Percentiles rank a stretch among this genome's conserved stretches.
phyloP scores from a whole-genome alignment of 1,284 basidiomycete genomes.

The Singerocomus rubriflavus region DNA sequence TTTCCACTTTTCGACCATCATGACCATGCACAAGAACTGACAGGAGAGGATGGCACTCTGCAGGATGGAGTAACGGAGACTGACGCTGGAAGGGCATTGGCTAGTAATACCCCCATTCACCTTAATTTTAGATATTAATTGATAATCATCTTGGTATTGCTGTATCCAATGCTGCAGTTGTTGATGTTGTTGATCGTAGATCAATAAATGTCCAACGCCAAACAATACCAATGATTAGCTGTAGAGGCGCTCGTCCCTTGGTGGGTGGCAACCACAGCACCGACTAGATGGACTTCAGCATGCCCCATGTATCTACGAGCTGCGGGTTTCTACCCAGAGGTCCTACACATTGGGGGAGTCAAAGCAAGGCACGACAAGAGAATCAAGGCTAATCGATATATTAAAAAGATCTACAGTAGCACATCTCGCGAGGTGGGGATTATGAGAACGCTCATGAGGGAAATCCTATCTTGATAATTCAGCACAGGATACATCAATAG shows the following conservation, averaged over 20 bases:
- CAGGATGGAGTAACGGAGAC: neutral
- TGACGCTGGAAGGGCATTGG: neutral
- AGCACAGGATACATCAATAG: neutral
- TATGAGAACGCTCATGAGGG: neutral
- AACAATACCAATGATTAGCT: conserved; percentile 2
- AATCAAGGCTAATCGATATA: neutral
- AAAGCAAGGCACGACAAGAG: neutral
- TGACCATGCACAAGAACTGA: too few species aligned
- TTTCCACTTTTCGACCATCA: neutral
- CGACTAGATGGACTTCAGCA: neutral
- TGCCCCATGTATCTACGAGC: neutral
- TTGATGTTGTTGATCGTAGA: conserved; percentile 6
- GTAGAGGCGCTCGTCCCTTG: conserved; percentile 2
- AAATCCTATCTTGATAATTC: conserved; percentile 1
- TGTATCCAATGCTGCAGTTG: neutral
- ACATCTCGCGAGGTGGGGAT: neutral
- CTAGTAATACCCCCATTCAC: neutral
- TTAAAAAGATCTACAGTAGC: conserved; percentile 4
- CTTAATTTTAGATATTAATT: neutral
- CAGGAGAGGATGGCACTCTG: too few species aligned
- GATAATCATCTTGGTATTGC: neutral
- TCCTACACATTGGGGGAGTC: neutral
- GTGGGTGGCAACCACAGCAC: neutral
- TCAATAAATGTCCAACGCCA: neutral
- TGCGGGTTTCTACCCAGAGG: neutral